Evolutionary conservation across 305 asterid species (phyloP), one percentile per base, ranked within the genome.

Genomic region (Fraxinus ornus): DNA sequence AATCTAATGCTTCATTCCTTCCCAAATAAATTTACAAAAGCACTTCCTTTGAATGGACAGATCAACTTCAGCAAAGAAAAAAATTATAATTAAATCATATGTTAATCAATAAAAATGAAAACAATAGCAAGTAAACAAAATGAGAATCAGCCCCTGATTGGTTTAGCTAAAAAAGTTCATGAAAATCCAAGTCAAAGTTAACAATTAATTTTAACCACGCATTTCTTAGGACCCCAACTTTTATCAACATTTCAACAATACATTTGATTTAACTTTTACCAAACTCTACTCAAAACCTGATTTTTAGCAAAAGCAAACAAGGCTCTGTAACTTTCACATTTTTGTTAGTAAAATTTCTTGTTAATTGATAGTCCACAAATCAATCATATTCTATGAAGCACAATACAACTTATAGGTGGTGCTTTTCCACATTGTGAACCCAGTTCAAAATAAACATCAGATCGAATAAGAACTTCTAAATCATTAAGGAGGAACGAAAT

Each of bases 371-470:
- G 66, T 30, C 44, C 83, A 64, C 79, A 74, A 39, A 81, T 26
- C 49, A 73, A 73, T 64, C 66, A 12, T 81, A 19, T 22, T n/a
- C 6, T 35, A 52, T 35, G 78, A 84, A 33, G 35, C 30, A 68
- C 19, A 60, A 72, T 32, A 21, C 39, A 32, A 47, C 57, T 75
- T 68, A 37, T 75, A 26, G 4, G 28, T 13, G 37, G 76, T 76
- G 47, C 49, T 75, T 84, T 52, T 68, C 84, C 77, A 80, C 60
- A 49, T 70, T 13, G 17, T 33, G 55, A 33, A 78, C 72, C 73
- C 76, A 55, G 36, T 78, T 41, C 41, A 64, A 60, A 77, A 22
- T 32, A 76, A 84, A 79, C 37, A 57, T 74, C 72, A 75, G 28
- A 72, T 44, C 6, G 22, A 81, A n/a, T 17, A 24, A 68, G 47